Conservation (phyloP, 495 filamentous ascomycete genomes). For the Podospora didyma region DNA sequence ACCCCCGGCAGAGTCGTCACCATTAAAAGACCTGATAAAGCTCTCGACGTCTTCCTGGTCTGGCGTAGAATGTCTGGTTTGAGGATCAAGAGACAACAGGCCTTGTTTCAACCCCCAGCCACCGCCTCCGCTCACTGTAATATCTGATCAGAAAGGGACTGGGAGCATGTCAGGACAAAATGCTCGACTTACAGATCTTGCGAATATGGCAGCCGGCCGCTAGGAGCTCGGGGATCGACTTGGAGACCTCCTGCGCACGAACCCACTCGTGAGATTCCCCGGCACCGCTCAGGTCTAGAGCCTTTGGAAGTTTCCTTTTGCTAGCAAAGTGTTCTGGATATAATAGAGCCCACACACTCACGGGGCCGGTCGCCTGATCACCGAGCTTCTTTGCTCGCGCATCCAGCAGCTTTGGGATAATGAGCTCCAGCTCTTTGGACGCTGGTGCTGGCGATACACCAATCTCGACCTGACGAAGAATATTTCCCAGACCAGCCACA, state of each 20-base stretch:
- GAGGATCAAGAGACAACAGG: constrained; percentile 76
- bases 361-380: constrained; percentile 34
- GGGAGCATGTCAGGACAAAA: not conserved
- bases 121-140: constrained; percentile 77
- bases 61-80: constrained; percentile 39
- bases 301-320: not conserved
- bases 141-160: not conserved
- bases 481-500: constrained; percentile 72
- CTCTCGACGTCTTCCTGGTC: constrained; percentile 26
- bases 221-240: constrained; percentile 23
- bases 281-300: not conserved
- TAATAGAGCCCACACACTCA: constrained; percentile 76
- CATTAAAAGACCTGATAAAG: constrained; percentile 26
- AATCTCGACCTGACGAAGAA: constrained; percentile 63
- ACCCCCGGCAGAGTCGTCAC: constrained; percentile 15
- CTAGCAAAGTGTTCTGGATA: constrained; percentile 32
- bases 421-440: constrained; percentile 68
- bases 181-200: constrained; percentile 49
- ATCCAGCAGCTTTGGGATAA: constrained; percentile 57
- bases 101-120: constrained; percentile 88
- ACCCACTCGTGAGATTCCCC: constrained; percentile 1
- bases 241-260: constrained; percentile 1
- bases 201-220: constrained; percentile 53
- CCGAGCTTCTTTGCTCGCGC: constrained; percentile 19
- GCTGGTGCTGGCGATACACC: constrained; percentile 56